A percentile compares a stretch with the other conserved stretches of the same genome.
phyloP scores from a whole-genome alignment of 257 asterid genomes.

The Lavandula angustifolia region DNA sequence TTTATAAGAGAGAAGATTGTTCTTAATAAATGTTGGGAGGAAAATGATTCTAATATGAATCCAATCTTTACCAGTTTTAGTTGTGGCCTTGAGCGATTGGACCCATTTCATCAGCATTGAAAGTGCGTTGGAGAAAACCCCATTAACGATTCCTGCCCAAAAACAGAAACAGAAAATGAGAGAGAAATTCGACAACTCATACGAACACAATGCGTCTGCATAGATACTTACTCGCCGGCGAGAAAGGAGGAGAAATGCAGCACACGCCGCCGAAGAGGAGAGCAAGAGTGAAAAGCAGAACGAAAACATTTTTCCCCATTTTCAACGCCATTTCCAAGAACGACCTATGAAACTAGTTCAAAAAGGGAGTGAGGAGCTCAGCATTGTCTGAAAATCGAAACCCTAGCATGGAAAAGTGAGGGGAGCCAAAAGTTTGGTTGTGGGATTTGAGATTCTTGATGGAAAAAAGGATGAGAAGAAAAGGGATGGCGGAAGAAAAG shows the following conservation, averaged over 20 bases:
- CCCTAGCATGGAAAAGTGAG: conserved; percentile 40
- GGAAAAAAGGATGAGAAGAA: conserved; percentile 34
- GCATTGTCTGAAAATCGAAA: conserved; percentile 42
- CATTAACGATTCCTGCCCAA: conserved; percentile 70
- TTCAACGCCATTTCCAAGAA: background rate
- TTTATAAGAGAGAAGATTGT: no score
- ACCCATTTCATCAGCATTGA: conserved; percentile 78
- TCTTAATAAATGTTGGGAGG: no score
- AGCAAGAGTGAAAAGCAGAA: conserved; percentile 51
- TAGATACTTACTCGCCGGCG: conserved; percentile 71
- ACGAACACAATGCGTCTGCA: conserved; percentile 32
- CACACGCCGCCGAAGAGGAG: conserved; percentile 50
- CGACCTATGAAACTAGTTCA: conserved; percentile 22
- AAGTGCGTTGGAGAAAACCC: conserved; percentile 68
- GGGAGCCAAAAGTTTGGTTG: conserved; percentile 34
- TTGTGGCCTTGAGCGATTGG: conserved; percentile 65
- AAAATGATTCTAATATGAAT: conserved; percentile 31
- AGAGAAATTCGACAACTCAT: conserved; percentile 13
- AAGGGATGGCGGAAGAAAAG: conserved; percentile 32
- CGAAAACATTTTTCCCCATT: conserved; percentile 13
- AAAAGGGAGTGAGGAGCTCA: conserved; percentile 36
- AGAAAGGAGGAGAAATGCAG: conserved; percentile 60
- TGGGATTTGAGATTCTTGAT: conserved; percentile 46
- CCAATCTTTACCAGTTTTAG: conserved; percentile 67
- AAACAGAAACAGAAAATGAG: background rate